Evolutionary conservation across 257 asterid genomes (phyloP), one percentile per base, ranked within the genome.

Genomic region (Lycium barbarum): DNA sequence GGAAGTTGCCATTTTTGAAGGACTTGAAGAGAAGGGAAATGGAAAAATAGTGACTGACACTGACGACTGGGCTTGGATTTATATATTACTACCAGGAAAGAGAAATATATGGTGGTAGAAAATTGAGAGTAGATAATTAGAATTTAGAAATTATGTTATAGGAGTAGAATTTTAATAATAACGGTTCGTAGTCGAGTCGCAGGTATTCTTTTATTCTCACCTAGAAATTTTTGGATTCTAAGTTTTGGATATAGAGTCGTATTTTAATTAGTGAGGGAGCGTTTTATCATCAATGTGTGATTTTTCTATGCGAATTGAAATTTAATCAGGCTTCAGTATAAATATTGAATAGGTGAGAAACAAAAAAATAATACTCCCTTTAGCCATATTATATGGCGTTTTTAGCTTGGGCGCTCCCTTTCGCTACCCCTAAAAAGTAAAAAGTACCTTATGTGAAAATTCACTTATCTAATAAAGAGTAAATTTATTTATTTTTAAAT

Each of bases 1-100:
- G 84, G 81, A 59, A 51, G 76, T 79, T 54, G 83, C 93, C 96
- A 91, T 90, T 22, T 86, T 33, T 33, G 74, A 83, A 36, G 81
- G 62, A 3, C 43, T 62, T 40, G 20, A 38, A 45, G 78, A 49
- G 10, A 62, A 62, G 36, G 38, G 22, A 62, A 62, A 26, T 22
- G 82, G 62, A 67, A 66, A 3, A 26, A 6, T 2, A 83, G 49
- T 7, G 18, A 45, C 9, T 79, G 84, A 68, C 70, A 18, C 45
- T n/a, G 78, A 67, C 38, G 65, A 36, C 84, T 22, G 70, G 57
- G 12, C 73, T 82, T 78, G 55, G 61, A 38, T 82, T 87, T 15
- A 89, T 70, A 85, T 86, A 88, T 47, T 85, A 53, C 36, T 54
- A 15, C 36, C 47, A 15, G n/a, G 49, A 36, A 58, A 20, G 26